These are phyloP conservation scores for Anisodus tanguticus DNA, from an alignment of 257 asterid genomes.

Conservation along the genomic window DNA sequence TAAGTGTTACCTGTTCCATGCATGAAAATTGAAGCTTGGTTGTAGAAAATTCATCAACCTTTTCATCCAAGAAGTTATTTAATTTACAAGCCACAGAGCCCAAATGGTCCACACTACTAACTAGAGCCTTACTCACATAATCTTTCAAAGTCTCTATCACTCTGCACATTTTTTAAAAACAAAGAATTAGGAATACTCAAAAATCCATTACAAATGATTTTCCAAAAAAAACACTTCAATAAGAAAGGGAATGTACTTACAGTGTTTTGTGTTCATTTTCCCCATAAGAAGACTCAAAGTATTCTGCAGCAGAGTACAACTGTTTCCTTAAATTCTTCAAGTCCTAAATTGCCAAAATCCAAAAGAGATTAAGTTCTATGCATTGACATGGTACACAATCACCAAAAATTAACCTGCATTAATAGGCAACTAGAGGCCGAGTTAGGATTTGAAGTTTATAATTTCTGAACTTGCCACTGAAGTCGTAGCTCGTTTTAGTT, in stretches of 20 bases:
- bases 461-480: background rate
- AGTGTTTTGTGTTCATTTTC: slow-evolving; percentile 56
- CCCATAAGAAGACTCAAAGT: slow-evolving; percentile 62
- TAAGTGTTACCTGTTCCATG: slow-evolving; percentile 64
- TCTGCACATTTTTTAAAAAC: slow-evolving; percentile 37
- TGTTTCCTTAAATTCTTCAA: slow-evolving; percentile 62
- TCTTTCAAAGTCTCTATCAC: slow-evolving; percentile 67
- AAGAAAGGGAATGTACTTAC: slow-evolving; percentile 40
- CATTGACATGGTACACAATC: background rate
- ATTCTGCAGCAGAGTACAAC: slow-evolving; percentile 76
- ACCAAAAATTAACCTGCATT: background rate
- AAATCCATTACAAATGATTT: background rate
- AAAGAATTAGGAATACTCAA: background rate
- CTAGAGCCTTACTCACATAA: slow-evolving; percentile 65
- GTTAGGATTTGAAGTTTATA: background rate
- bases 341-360: slow-evolving; percentile 44
- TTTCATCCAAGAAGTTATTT: slow-evolving; percentile 61
- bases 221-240: background rate
- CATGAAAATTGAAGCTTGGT: slow-evolving; percentile 54
- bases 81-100: slow-evolving; percentile 76
- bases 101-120: slow-evolving; percentile 80
- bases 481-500: background rate
- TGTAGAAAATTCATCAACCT: slow-evolving; percentile 52
- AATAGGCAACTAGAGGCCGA: background rate
- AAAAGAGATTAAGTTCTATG: background rate